Evolutionary conservation across 352 stramenopile genomes (phyloP), one percentile per base, ranked within the genome.

Genomic region (Pythium vanterpoolii): DNA sequence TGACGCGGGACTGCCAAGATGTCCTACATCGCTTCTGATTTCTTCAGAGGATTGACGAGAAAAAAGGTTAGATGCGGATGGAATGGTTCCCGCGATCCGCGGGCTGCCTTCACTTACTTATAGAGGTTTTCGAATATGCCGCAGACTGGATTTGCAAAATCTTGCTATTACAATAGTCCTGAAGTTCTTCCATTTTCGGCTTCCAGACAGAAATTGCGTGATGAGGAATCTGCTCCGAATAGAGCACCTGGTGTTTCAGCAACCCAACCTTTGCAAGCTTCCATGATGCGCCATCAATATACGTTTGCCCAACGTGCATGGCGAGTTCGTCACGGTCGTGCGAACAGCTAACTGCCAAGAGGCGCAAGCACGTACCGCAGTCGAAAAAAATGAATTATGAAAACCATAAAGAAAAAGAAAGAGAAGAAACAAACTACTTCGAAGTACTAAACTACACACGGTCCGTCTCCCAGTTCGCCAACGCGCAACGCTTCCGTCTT

Each of bases 401-500:
- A 39, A 36, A 60, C 27, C 11, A 40, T 7, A 53, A 53, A 43
- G 26, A 52, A 36, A 50, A 57, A 28, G 49, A 30, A 42, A 49
- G 24, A 49, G 40, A 40, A 3, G 11, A 52, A 57, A 64, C 45
- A 46, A 45, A 54, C 33, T n/a, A n/a, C n/a, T n/a, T 18, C 33
- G 43, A 49, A 30, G n/a, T 39, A 56, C 45, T 52, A 52, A 33
- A 49, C 45, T 52, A 52, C 45, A 52, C 45, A 24, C 14, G 43
- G 10, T 49, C 23, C n/a, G 33, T 43, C 11, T n/a, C 33, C 33
- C 19, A 47, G 8, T 9, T 30, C 23, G n/a, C n/a, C n/a, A n/a
- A n/a, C n/a, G n/a, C n/a, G n/a, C n/a, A n/a, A n/a, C n/a, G n/a
- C n/a, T n/a, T n/a, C n/a, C n/a, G n/a, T n/a, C n/a, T n/a, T n/a